Conservation (phyloP, 2,329 filamentous ascomycete species). For the Fusarium devonianum region DNA sequence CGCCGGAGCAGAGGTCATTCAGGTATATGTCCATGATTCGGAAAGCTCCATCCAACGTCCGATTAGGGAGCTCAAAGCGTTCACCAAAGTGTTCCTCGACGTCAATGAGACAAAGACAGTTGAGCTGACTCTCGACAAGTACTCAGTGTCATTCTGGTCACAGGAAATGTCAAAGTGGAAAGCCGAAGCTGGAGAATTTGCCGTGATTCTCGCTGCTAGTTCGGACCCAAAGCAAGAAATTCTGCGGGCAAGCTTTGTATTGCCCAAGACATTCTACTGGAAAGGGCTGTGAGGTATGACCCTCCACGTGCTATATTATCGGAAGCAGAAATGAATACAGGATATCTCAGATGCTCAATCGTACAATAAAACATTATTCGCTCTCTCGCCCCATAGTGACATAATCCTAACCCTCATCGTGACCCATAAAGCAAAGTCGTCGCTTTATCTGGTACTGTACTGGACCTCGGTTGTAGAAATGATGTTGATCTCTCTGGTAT, state of each 20-base stretch:
- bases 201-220: slow-evolving; percentile 29
- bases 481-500: slow-evolving; percentile 21
- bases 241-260: slow-evolving; percentile 1
- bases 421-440: too few species aligned
- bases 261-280: slow-evolving; percentile 23
- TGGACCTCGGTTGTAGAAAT: slow-evolving; percentile 24
- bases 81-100: slow-evolving; percentile 9
- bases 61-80: slow-evolving; percentile 23
- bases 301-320: too few species aligned
- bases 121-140: slow-evolving; percentile 21
- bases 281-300: slow-evolving; percentile 8
- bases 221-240: slow-evolving; percentile 30
- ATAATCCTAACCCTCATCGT: too few species aligned
- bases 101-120: slow-evolving; percentile 1
- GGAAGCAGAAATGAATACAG: background rate
- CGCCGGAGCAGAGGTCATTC: slow-evolving; percentile 26
- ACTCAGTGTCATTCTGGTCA: slow-evolving; percentile 30
- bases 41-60: slow-evolving; percentile 24
- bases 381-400: too few species aligned
- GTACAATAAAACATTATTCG: background rate
- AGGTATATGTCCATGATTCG: slow-evolving; percentile 25
- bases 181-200: slow-evolving; percentile 30
- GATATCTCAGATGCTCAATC: background rate
- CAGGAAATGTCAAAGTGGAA: slow-evolving; percentile 29
- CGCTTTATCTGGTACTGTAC: slow-evolving; percentile 22